Evolutionary conservation across 805 yeast genomes (phyloP).

Genomic region (Brettanomyces anomalus): DNA sequence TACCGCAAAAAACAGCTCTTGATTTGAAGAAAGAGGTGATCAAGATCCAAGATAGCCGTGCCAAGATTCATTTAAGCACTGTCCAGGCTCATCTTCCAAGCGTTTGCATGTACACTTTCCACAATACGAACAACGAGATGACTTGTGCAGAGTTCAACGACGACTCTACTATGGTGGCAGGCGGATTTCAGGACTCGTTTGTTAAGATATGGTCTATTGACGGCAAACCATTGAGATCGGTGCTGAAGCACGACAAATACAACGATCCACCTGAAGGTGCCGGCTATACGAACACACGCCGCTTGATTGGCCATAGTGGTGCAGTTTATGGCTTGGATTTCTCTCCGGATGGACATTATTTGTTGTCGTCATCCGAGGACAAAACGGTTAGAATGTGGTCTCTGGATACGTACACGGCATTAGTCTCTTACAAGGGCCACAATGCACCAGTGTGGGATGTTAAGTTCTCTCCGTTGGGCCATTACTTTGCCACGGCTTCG

Average conservation of each 20-base stretch:
- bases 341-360: conserved; percentile 78
- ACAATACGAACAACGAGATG: conserved; percentile 83
- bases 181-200: conserved; percentile 89
- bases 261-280: conserved; percentile 28
- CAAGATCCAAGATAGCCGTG: conserved; percentile 74
- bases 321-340: conserved; percentile 87
- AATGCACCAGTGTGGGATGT: conserved; percentile 98
- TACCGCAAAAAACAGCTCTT: conserved; percentile 72
- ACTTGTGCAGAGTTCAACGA: conserved; percentile 82
- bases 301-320: conserved; percentile 87
- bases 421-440: conserved; percentile 94
- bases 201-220: conserved; percentile 90
- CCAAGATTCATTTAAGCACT: conserved; percentile 58
- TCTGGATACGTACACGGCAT: conserved; percentile 76
- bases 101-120: conserved; percentile 97
- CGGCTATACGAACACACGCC: conserved; percentile 27
- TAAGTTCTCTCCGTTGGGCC: conserved; percentile 88
- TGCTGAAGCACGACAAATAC: conserved; percentile 44
- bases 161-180: conserved; percentile 81
- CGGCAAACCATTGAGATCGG: conserved; percentile 71
- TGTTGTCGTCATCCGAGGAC: conserved; percentile 83
- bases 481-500: conserved; percentile 95
- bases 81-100: conserved; percentile 81
- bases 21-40: conserved; percentile 76
- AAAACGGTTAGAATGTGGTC: conserved; percentile 92